Evolutionary conservation across 176 grass and related monocot genomes (phyloP), one percentile per base, ranked within the genome.

Genomic region (Miscanthus lutarioriparius): DNA sequence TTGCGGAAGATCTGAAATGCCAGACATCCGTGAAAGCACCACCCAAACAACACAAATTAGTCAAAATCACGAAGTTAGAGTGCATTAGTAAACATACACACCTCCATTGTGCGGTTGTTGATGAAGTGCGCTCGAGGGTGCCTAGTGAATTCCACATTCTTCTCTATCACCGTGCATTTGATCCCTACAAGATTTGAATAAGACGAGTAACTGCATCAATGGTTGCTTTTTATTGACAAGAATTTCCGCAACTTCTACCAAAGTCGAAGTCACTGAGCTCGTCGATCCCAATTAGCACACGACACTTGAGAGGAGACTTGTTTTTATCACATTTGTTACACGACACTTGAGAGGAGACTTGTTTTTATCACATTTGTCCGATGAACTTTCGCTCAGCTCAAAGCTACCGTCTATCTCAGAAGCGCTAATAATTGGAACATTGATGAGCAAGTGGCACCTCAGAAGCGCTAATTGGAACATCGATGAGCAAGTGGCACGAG

Each of bases 71-170:
- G 36, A 74, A 22, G 86, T 3, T 20, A 6, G 17, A 40, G 38
- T 32, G 64, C 16, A 47, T 20, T 33, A 70, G 59, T 22, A 72
- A 76, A 32, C 3, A 19, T 74, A 90, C 53, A 44, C 87, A 95
- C 93, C 93, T 99, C 96, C 96, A 99, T 99, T 1, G 91, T 90
- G 62, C 96, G 91, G 64, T 99, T 99, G 83, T 99, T 99, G 78
- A 99, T 96, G 66, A 96, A 99, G 83, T 99, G 96, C 1, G 93
- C 96, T 38, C 94, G 87, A 0, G 96, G 96, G 48, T 95, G 96
- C 49, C 80, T 86, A 80, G 96, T 90, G 80, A 95, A 94, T 27
- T 66, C 79, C 25, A 80, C 72, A 48, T 79, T 87, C 70, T 94
- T 96, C 76, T 99, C 96, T 64, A 99, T 36, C 70, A 99, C 80